phyloP scores from a whole-genome alignment of 208 protist species.

The Trypanosoma avium region DNA sequence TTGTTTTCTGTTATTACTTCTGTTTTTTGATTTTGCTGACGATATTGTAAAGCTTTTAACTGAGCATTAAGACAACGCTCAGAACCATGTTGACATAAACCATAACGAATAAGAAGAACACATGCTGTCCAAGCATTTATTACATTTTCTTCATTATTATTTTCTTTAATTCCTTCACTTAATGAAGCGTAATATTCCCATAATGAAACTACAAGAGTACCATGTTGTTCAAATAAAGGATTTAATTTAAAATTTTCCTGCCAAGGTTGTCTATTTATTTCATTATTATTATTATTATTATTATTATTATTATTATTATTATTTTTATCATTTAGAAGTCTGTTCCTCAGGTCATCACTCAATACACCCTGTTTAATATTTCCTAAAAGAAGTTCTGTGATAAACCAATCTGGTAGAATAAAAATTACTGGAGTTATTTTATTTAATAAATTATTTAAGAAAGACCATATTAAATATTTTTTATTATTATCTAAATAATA shows the following conservation, averaged over 20 bases:
- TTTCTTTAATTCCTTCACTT: not conserved
- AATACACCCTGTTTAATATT: not conserved
- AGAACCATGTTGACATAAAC: constrained; percentile 17
- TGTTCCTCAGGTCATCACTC: constrained; percentile 2
- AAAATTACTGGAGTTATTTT: not conserved
- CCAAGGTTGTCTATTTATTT: not conserved
- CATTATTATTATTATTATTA: not conserved
- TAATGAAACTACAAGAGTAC: constrained; percentile 2
- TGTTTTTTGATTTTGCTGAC: not conserved
- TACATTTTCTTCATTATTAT: not conserved
- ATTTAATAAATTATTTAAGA: constrained; percentile 3
- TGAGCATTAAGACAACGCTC: constrained; percentile 20
- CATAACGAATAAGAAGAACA: constrained; percentile 12
- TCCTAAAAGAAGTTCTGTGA: constrained; percentile 5
- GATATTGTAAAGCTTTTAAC: constrained; percentile 12
- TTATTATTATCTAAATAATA: not conserved
- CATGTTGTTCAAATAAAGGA: constrained; percentile 4
- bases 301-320: not conserved
- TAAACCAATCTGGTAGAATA: constrained; percentile 15
- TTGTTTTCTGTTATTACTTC: not conserved
- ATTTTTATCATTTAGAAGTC: not conserved
- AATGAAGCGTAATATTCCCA: constrained; percentile 21
- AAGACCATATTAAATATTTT: not conserved
- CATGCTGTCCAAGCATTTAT: constrained; percentile 20
- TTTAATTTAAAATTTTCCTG: not conserved